These are phyloP conservation scores for Helianthus annuus DNA, from an alignment of 129 eudicot genomes.

Conservation along the genomic window HanXRQr2.0-SUNRISE NC_035444.2:34906581-34907080, in stretches of 20 bases:
- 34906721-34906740: conserved; percentile 85
- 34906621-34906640: conserved; percentile 73
- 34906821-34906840: conserved; percentile 60
- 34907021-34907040: conserved; percentile 89
- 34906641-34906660: conserved; percentile 93
- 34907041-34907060: conserved; percentile 60
- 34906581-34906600: conserved; percentile 82
- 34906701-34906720: conserved; percentile 83
- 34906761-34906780: conserved; percentile 78
- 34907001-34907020: conserved; percentile 49
- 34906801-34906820: conserved; percentile 68
- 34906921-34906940: conserved; percentile 57
- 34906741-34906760: conserved; percentile 84
- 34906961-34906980: conserved; percentile 87
- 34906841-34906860: conserved; percentile 47
- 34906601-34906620: conserved; percentile 98
- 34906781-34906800: conserved; percentile 76
- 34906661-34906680: conserved; percentile 82
- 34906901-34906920: conserved; percentile 58
- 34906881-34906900: conserved; percentile 57
- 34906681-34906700: conserved; percentile 84
- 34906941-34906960: conserved; percentile 41
- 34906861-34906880: conserved; percentile 56
- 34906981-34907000: conserved; percentile 68
- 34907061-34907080: conserved; percentile 46